A percentile compares a stretch with the other conserved stretches of the same genome.
These are phyloP conservation scores for Pinguiococcus pyrenoidosus DNA, from an alignment of 108 stramenopile genomes.

Conservation along the genomic window DNA sequence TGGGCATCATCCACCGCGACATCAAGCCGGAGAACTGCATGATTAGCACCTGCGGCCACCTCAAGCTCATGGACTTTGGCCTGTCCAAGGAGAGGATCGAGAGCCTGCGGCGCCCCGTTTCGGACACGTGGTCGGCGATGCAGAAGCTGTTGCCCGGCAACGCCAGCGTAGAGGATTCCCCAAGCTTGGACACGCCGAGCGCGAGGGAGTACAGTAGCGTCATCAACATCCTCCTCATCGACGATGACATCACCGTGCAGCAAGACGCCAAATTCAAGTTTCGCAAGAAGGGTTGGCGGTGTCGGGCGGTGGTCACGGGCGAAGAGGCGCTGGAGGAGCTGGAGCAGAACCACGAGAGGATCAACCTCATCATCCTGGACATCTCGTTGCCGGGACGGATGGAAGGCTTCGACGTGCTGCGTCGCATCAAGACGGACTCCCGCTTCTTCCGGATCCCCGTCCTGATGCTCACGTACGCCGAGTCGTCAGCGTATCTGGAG, in stretches of 20 bases:
- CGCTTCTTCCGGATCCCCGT: too few species aligned
- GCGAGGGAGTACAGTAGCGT: neutral
- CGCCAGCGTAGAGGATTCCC: neutral
- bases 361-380: too few species aligned
- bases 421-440: too few species aligned
- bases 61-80: slow-evolving; percentile 31
- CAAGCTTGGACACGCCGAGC: neutral
- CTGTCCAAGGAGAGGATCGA: slow-evolving; percentile 5
- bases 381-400: too few species aligned
- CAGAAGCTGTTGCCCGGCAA: neutral
- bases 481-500: too few species aligned
- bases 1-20: slow-evolving; percentile 32
- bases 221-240: neutral
- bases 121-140: neutral
- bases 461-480: too few species aligned
- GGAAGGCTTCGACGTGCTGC: too few species aligned
- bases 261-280: neutral
- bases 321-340: neutral
- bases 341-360: neutral
- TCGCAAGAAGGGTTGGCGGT: neutral
- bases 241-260: neutral
- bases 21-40: slow-evolving; percentile 33
- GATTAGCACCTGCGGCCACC: slow-evolving; percentile 14
- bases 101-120: too few species aligned
- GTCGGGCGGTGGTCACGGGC: neutral